Evolutionary conservation across 2,329 filamentous ascomycete genomes (phyloP).

Genomic region (Cercospora sp.): DNA sequence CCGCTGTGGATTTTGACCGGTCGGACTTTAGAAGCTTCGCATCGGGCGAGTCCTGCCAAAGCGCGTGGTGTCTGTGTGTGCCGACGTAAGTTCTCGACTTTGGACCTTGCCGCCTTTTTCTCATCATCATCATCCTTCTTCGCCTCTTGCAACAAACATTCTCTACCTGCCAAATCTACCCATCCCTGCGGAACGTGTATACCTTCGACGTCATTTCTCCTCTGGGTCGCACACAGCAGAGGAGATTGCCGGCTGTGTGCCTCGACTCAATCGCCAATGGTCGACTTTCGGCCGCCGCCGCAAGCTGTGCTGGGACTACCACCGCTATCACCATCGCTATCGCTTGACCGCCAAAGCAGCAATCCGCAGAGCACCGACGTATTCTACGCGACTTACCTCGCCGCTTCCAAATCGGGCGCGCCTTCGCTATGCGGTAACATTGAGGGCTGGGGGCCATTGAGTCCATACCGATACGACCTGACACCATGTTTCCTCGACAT

Average conservation of each 20-base stretch:
- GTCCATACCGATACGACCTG: constrained; percentile 84
- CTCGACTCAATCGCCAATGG: constrained; percentile 27
- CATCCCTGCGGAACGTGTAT: constrained; percentile 1
- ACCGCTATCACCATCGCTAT: constrained; percentile 6
- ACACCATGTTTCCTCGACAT: constrained; percentile 97
- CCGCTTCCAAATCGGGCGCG: constrained; percentile 24
- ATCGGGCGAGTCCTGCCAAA: background rate
- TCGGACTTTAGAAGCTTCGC: constrained; percentile 5
- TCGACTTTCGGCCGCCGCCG: constrained; percentile 21
- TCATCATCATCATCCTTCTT: background rate
- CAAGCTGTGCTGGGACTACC: constrained; percentile 23
- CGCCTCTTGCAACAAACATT: background rate
- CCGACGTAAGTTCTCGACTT: background rate
- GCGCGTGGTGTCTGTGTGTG: background rate
- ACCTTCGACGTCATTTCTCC: constrained; percentile 2
- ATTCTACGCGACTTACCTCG: constrained; percentile 36
- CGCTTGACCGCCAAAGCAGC: constrained; percentile 6
- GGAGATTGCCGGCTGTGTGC: constrained; percentile 14
- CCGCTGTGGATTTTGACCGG: constrained; percentile 5
- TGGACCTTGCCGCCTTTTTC: constrained; percentile 5
- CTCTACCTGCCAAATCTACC: background rate
- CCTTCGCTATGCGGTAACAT: constrained; percentile 83
- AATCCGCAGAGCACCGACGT: constrained; percentile 12
- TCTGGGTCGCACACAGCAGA: constrained; percentile 11
- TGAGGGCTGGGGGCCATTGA: constrained; percentile 95